These are phyloP conservation scores for Leccinum obscurum DNA, from an alignment of 768 basidiomycete species.

Conservation along the genomic window DNA sequence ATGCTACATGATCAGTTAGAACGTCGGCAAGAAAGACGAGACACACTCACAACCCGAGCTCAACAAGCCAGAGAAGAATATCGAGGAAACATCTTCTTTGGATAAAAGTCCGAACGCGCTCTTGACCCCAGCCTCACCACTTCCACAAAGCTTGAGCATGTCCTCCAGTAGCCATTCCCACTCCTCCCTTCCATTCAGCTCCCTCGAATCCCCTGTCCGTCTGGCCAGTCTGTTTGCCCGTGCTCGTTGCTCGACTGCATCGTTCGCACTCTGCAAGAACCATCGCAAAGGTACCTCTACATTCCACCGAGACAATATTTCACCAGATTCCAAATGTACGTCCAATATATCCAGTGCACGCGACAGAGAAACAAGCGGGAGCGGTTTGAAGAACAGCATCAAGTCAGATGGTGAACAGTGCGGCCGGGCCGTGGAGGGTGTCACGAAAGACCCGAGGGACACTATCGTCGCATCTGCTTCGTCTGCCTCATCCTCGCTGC, in stretches of 20 bases:
- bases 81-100: slow-evolving; percentile 68
- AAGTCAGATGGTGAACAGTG: slow-evolving; percentile 67
- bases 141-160: slow-evolving; percentile 78
- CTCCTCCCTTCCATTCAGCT: slow-evolving; percentile 61
- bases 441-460: slow-evolving; percentile 78
- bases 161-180: slow-evolving; percentile 91
- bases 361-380: slow-evolving; percentile 74
- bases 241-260: slow-evolving; percentile 69
- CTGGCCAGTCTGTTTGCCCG: slow-evolving; percentile 88
- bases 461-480: slow-evolving; percentile 79
- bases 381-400: slow-evolving; percentile 77
- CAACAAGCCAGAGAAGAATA: slow-evolving; percentile 85
- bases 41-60: slow-evolving; percentile 79
- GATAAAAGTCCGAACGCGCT: slow-evolving; percentile 82
- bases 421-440: slow-evolving; percentile 64
- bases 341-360: slow-evolving; percentile 88
- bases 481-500: slow-evolving; percentile 66
- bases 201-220: slow-evolving; percentile 57
- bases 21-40: neutral
- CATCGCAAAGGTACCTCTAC: slow-evolving; percentile 83
- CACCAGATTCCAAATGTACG: slow-evolving; percentile 91
- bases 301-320: slow-evolving; percentile 87
- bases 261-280: slow-evolving; percentile 77
- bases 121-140: slow-evolving; percentile 59
- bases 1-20: slow-evolving; percentile 44